A percentile compares a stretch with the other conserved stretches of the same genome.
phyloP scores from a whole-genome alignment of 2,329 filamentous ascomycete genomes.

The Clarireedia hainanense region DNA sequence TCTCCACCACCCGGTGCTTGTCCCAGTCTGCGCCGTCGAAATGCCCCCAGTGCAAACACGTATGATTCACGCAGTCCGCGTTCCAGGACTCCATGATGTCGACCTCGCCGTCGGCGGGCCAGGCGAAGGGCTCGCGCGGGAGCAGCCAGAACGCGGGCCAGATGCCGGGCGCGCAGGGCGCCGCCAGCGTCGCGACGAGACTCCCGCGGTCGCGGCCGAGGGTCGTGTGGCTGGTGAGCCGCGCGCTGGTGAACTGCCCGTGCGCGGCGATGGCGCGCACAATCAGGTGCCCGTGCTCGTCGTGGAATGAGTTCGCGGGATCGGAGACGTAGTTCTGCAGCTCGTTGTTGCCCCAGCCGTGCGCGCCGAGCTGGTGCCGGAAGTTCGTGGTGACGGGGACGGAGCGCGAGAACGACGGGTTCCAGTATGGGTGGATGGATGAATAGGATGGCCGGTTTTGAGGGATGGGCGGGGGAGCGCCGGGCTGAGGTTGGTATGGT shows the following conservation, averaged over 20 bases:
- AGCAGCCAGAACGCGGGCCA: constrained; percentile 58
- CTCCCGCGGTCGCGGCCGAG: constrained; percentile 44
- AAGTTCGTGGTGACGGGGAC: constrained; percentile 43
- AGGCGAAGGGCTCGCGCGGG: constrained; percentile 48
- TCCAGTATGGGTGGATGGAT: constrained; percentile 39
- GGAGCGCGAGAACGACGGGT: constrained; percentile 40
- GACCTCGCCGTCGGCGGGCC: constrained; percentile 52
- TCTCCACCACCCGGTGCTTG: constrained; percentile 49
- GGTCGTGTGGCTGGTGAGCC: constrained; percentile 45
- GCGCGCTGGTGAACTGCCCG: constrained; percentile 45
- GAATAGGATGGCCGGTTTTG: constrained; percentile 7
- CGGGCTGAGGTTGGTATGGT: background rate
- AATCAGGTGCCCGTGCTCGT: constrained; percentile 42
- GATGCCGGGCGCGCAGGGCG: constrained; percentile 47
- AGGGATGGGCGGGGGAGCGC: constrained; percentile 5
- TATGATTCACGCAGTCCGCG: constrained; percentile 45
- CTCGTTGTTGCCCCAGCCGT: constrained; percentile 56
- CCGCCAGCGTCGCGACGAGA: constrained; percentile 41
- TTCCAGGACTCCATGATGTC: constrained; percentile 58
- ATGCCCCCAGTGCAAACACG: constrained; percentile 52
- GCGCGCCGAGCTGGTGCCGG: constrained; percentile 46
- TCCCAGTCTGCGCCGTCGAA: constrained; percentile 44
- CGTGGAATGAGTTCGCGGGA: constrained; percentile 46
- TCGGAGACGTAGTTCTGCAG: constrained; percentile 47
- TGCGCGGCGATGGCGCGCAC: constrained; percentile 41